Base-by-base conservation (phyloP, 179 eudicot species). In the Carnegiea gigantea region DNA sequence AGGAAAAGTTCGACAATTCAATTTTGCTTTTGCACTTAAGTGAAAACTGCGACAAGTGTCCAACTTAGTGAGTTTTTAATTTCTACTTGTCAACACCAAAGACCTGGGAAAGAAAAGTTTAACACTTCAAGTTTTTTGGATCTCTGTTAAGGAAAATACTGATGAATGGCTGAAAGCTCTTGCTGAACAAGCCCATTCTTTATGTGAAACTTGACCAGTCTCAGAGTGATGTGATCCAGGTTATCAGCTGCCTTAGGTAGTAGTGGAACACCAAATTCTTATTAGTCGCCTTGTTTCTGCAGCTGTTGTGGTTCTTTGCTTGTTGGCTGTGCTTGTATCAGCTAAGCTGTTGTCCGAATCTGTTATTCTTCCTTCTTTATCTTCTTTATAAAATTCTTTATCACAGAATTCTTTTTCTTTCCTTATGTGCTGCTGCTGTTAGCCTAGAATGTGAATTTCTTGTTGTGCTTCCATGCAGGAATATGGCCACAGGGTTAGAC, bases 401-500 rank as follows among this genome's bases (percentile, higher is more conserved):
- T 14, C 18, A 67, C 17, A 11, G 36, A 24, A 36, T 65, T 24
- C 71, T 12, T 62, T 67, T 67, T 67, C 72, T 67, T 26, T 67
- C 6, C 72, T 15, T 67, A 10, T 26, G 12, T 67, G 72, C 36
- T 67, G 20, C 72, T 67, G 72, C 17, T 5, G 26, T 28, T 13
- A 67, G 72, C 18, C 38, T 26, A 14, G 36, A 8, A 67, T 26
- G 72, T 67, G 1, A 67, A 67, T 38, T 30, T 65, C 15, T 65
- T 65, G 3, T 38, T 46, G 14, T 83, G 80, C 67, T 76, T 86
- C 72, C 68, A 73, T 86, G 86, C 89, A 95, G 98, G 98, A 90
- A 76, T 85, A 85, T 90, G 98, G 98, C 38, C 98, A 95, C 82
- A 88, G 95, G 82, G 97, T 95, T 79, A 89, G 98, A 84, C 79